A percentile compares a stretch with the other conserved stretches of the same genome.
Conservation (phyloP, 495 filamentous ascomycete genomes). For the Durotheca rogersii region DNA sequence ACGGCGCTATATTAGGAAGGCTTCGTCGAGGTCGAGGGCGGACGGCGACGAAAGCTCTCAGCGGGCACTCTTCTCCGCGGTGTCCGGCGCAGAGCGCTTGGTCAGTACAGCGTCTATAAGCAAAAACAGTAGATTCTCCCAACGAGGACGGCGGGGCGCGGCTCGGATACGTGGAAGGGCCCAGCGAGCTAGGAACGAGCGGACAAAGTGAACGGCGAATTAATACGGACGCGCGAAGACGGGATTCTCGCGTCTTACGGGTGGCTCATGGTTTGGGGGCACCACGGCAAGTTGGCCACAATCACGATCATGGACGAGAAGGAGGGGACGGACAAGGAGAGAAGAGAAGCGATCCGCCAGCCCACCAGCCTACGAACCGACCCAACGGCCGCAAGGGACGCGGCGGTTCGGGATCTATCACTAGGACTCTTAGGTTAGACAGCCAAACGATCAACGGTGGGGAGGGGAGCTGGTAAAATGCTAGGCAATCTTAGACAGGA, state of each 20-base stretch:
- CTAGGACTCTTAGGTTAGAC: not conserved
- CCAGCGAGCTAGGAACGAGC: no score
- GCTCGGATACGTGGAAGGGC: no score
- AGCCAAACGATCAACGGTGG: not conserved
- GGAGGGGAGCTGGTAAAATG: not conserved
- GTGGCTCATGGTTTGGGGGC: not conserved
- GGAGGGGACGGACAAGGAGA: no score
- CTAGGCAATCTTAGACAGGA: not conserved
- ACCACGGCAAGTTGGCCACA: not conserved
- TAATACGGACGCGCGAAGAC: no score
- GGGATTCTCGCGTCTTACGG: not conserved
- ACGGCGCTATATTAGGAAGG: not conserved
- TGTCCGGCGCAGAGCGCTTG: no score
- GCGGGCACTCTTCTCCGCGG: conserved; percentile 6
- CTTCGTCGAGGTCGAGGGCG: not conserved
- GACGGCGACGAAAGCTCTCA: conserved; percentile 1
- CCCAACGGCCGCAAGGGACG: not conserved
- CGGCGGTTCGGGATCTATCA: no score
- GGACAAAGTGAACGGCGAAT: no score
- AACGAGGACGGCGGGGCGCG: no score
- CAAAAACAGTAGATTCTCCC: no score
- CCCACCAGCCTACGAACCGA: no score
- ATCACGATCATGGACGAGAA: not conserved
- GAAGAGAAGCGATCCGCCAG: no score
- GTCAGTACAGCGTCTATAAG: no score